Conservation (phyloP, 2,329 filamentous ascomycete species). For the Fusarium bulbicola region DNA sequence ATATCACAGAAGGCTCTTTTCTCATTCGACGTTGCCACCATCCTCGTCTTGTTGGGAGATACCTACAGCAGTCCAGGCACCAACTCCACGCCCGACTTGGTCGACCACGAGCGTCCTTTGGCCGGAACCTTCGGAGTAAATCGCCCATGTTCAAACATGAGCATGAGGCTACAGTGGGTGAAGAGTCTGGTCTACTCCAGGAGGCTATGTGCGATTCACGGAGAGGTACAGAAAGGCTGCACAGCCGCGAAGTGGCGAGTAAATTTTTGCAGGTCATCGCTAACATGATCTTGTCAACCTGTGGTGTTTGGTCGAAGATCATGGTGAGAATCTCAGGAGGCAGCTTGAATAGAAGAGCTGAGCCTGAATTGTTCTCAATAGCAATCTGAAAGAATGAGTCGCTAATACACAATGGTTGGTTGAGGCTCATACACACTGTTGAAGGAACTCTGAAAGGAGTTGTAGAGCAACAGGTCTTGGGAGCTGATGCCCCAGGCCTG, state of each 20-base stretch:
- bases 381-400: conserved; percentile 13
- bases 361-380: neutral
- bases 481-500: neutral
- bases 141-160: conserved; percentile 17
- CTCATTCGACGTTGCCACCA: conserved; percentile 29
- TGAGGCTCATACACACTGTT: conserved; percentile 7
- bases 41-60: conserved; percentile 30
- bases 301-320: conserved; percentile 27
- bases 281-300: conserved; percentile 28
- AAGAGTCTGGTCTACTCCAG: neutral
- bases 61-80: conserved; percentile 37
- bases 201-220: conserved; percentile 8
- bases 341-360: conserved; percentile 28
- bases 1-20: neutral
- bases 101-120: conserved; percentile 21
- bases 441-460: conserved; percentile 17
- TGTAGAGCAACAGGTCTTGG: neutral
- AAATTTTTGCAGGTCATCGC: conserved; percentile 36
- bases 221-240: conserved; percentile 25
- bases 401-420: neutral
- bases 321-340: conserved; percentile 42
- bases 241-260: conserved; percentile 29
- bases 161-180: neutral
- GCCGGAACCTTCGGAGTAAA: conserved; percentile 27
- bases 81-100: conserved; percentile 26